phyloP scores from a whole-genome alignment of 257 asterid genomes.

The Agastache rugosa region DNA sequence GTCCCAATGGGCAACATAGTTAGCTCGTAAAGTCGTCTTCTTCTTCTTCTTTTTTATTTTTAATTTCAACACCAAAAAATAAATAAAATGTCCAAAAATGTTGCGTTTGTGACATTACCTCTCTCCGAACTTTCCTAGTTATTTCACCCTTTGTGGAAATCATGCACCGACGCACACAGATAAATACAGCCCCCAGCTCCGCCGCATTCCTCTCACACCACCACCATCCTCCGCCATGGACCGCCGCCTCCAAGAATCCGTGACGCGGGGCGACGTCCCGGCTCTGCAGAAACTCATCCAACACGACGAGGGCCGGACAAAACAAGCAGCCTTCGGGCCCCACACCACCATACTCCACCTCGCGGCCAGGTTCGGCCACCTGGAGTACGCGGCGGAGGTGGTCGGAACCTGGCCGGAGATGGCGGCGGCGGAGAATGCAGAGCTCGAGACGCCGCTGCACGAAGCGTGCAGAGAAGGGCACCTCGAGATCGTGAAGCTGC shows the following conservation, averaged over 20 bases:
- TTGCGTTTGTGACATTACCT: neutral
- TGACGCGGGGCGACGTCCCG: conserved; percentile 36
- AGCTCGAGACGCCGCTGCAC: conserved; percentile 54
- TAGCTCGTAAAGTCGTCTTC: neutral
- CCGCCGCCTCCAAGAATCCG: conserved; percentile 48
- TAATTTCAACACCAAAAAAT: neutral
- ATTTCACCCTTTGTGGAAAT: neutral
- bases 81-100: neutral
- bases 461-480: conserved; percentile 63
- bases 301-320: conserved; percentile 22
- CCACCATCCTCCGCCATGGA: conserved; percentile 40
- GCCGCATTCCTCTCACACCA: neutral
- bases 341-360: conserved; percentile 44
- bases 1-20: no score
- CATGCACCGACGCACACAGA: neutral
- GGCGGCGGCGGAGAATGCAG: conserved; percentile 47
- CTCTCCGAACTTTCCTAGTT: conserved; percentile 23
- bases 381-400: conserved; percentile 38
- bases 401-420: conserved; percentile 40
- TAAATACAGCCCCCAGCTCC: neutral
- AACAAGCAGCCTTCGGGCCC: conserved; percentile 24
- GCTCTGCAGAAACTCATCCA: conserved; percentile 33
- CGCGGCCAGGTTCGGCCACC: conserved; percentile 52
- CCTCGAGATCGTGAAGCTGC: conserved; percentile 36
- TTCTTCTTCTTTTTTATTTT: no score